Evolutionary conservation across 331 rosid species (phyloP).

Genomic region (Spiraea crenata): DNA sequence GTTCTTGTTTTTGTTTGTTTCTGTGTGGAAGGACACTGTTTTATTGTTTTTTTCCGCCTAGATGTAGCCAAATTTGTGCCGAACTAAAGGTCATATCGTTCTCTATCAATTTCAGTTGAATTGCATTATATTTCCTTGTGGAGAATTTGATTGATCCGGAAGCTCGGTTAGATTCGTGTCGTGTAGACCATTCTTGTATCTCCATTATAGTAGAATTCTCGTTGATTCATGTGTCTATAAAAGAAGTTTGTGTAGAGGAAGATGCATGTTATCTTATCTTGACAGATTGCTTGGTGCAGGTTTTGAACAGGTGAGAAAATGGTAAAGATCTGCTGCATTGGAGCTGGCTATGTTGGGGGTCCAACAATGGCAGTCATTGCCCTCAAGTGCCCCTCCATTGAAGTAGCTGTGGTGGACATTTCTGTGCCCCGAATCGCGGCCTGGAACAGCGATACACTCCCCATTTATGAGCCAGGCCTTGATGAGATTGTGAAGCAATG

Average conservation of each 20-base stretch:
- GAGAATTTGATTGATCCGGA: not conserved
- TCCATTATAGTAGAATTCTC: not conserved
- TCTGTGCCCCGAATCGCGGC: constrained; percentile 52
- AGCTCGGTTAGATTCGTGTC: not conserved
- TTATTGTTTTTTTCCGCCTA: not conserved
- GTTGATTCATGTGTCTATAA: not conserved
- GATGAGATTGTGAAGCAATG: constrained; percentile 58
- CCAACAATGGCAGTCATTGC: constrained; percentile 79
- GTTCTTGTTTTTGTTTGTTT: not conserved
- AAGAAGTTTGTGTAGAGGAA: not conserved
- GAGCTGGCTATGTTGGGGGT: constrained; percentile 76
- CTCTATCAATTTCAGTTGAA: not conserved
- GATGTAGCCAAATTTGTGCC: constrained; percentile 1
- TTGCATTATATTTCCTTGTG: not conserved
- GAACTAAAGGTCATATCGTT: not conserved
- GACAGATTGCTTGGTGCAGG: constrained; percentile 20
- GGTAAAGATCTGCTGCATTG: constrained; percentile 73
- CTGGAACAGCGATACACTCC: constrained; percentile 71
- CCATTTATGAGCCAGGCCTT: constrained; percentile 67
- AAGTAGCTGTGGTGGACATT: constrained; percentile 68
- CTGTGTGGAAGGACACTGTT: not conserved
- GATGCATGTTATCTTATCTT: not conserved
- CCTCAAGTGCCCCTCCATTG: constrained; percentile 58
- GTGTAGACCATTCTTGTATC: not conserved
- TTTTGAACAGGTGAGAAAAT: constrained; percentile 29